These are phyloP conservation scores for Boletus sp. DNA, from an alignment of 768 basidiomycete species.

Conservation along the genomic window DNA sequence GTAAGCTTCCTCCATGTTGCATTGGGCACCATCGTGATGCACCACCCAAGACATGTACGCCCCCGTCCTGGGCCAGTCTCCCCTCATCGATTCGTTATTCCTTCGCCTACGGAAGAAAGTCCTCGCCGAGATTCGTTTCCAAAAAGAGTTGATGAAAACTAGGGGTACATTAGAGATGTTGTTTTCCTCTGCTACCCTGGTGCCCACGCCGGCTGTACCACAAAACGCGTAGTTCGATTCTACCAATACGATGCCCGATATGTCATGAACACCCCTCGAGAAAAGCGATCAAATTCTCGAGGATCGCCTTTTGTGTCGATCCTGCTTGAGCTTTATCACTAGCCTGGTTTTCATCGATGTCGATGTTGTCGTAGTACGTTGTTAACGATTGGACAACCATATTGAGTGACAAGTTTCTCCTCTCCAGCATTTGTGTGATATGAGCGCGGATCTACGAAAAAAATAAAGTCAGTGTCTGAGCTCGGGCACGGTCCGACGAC, in stretches of 20 bases:
- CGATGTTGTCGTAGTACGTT: conserved; percentile 73
- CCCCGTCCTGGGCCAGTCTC: conserved; percentile 90
- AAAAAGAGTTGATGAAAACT: conserved; percentile 77
- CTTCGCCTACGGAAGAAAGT: conserved; percentile 80
- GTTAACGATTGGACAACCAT: conserved; percentile 72
- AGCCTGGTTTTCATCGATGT: conserved; percentile 41
- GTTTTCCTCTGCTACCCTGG: conserved; percentile 54
- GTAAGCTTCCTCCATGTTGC: conserved; percentile 43
- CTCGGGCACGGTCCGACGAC: conserved; percentile 21
- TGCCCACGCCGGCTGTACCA: conserved; percentile 14
- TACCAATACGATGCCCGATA: not conserved
- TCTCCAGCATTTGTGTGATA: conserved; percentile 67
- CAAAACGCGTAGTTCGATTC: conserved; percentile 17
- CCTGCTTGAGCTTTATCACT: conserved; percentile 34
- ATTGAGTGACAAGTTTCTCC: conserved; percentile 67
- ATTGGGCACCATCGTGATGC: not conserved
- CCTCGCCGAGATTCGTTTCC: conserved; percentile 82
- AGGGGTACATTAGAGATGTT: conserved; percentile 93
- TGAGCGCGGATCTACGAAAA: conserved; percentile 70
- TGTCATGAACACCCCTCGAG: conserved; percentile 39
- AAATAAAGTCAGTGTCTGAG: conserved; percentile 10
- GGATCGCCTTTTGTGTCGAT: conserved; percentile 63
- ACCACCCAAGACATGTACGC: conserved; percentile 77
- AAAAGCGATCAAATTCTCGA: conserved; percentile 65
- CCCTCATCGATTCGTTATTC: conserved; percentile 85